A percentile compares a stretch with the other conserved stretches of the same genome.
Conservation (phyloP, 2,329 filamentous ascomycete genomes). For the Beauveria bassiana region DNA sequence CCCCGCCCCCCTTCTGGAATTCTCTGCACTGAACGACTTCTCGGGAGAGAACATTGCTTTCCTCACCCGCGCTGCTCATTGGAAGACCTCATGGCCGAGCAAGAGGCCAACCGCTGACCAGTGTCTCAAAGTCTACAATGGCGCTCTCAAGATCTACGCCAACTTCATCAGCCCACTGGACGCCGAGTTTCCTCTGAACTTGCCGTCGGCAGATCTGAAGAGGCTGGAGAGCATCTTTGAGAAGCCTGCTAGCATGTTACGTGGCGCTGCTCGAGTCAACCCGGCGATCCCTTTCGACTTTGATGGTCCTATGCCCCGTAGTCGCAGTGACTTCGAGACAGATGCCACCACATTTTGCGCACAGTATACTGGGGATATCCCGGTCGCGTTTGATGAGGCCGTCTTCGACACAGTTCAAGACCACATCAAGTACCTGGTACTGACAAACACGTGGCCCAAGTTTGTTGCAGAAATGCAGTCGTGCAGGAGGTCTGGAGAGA, state of each 20-base stretch:
- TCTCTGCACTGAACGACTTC: constrained; percentile 46
- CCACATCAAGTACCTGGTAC: constrained; percentile 21
- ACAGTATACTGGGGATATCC: constrained; percentile 5
- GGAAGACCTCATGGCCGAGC: constrained; percentile 24
- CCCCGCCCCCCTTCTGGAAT: constrained; percentile 39
- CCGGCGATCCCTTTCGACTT: constrained; percentile 17
- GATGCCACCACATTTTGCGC: neutral
- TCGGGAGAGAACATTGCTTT: constrained; percentile 53
- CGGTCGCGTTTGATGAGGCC: neutral
- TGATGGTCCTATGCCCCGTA: neutral
- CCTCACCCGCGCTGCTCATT: constrained; percentile 38
- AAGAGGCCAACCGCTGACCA: neutral
- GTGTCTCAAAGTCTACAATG: constrained; percentile 26
- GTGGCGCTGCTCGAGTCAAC: constrained; percentile 18
- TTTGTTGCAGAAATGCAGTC: constrained; percentile 17
- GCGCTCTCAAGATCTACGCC: constrained; percentile 40
- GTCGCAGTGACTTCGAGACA: constrained; percentile 1
- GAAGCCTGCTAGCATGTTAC: constrained; percentile 27
- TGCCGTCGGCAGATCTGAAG: constrained; percentile 35
- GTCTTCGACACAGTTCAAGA: constrained; percentile 16
- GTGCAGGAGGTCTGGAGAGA: constrained; percentile 7
- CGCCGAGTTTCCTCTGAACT: constrained; percentile 44
- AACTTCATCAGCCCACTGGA: constrained; percentile 38
- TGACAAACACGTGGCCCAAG: constrained; percentile 25
- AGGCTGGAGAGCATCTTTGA: constrained; percentile 37